Evolutionary conservation across 2,329 filamentous ascomycete species (phyloP), one percentile per base, ranked within the genome.

Genomic region (Parasarocladium wereldwijsianum): DNA sequence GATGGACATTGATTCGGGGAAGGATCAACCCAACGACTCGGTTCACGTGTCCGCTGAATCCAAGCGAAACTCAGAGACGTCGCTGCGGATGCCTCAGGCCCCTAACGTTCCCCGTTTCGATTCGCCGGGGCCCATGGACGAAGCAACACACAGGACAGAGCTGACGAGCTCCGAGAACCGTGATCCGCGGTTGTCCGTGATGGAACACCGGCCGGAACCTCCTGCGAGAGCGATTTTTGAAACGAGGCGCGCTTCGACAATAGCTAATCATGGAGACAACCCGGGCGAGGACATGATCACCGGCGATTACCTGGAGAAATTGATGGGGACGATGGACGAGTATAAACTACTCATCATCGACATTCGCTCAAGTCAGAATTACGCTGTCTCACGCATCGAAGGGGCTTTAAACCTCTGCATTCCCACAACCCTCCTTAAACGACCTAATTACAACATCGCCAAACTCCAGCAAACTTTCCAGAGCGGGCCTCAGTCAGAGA

Each of bases 391-490:
- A 14, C 73, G 81, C 17, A 80, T 96, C 32, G 58, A 64, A 29
- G 76, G 77, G n/a, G 83, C 87, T 1, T 57, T 98, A 18, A 96
- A 92, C 47, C 61, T 98, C 5, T 96, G 90, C 47, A 93, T 96
- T 36, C 90, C 90, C 0, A 96, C 90, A 0, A 96, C 87, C 0
- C 59, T 98, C 10, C 57, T 98, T 12, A 96, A 96, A 53, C 68
- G 90, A 29, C 76, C 83, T 1, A 92, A 85, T 0, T 96, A 92
- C 53, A 87, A 87, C 41, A 69, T 93, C 9, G 66, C 85, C 37
- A 94, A 92, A 47, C 61, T 98, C 18, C 73, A 82, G 40, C 79
- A 86, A 36, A 94, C 84, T 0, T 92, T 98, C 47, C 78, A 82
- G 36, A 69, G 67, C 10, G 69, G 77, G 6, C 55, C 63, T 3